A percentile compares a stretch with the other conserved stretches of the same genome.
phyloP scores from a whole-genome alignment of 2,329 filamentous ascomycete species.

The Alternaria sp. region DNA sequence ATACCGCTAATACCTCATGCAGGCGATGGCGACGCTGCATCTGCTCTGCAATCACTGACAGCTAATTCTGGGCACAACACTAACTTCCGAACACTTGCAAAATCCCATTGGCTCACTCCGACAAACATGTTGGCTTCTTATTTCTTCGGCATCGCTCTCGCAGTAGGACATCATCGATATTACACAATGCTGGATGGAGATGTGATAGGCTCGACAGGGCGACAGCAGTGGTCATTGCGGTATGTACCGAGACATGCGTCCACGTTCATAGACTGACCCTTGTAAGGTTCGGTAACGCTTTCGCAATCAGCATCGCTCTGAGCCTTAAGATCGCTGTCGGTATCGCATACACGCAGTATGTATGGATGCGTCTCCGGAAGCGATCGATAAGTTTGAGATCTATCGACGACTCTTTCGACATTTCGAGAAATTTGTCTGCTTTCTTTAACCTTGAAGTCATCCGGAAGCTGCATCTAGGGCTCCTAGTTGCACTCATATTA shows the following conservation, averaged over 20 bases:
- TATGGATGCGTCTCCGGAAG: not conserved
- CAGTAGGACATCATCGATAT: not conserved
- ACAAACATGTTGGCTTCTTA: rapidly evolving
- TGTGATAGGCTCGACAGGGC: rapidly evolving
- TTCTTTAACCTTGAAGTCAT: not conserved
- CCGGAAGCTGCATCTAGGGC: rapidly evolving
- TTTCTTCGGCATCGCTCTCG: rapidly evolving
- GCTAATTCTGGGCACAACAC: rapidly evolving
- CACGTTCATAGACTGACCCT: not conserved
- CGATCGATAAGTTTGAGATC: rapidly evolving
- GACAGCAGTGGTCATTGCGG: not conserved
- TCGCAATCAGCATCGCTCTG: not conserved
- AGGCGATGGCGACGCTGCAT: not conserved
- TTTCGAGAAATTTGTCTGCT: rapidly evolving
- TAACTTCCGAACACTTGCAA: not conserved
- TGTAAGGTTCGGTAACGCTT: rapidly evolving
- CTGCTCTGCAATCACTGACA: rapidly evolving
- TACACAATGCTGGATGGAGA: not conserved
- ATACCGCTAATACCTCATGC: no score
- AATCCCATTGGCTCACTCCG: not conserved
- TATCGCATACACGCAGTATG: rapidly evolving
- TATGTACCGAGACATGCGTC: not conserved
- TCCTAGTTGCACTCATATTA: not conserved
- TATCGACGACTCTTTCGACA: not conserved
- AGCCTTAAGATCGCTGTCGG: not conserved